These are phyloP conservation scores for Pythium dissimile DNA, from an alignment of 352 stramenopile genomes.

Conservation along the genomic window DNA sequence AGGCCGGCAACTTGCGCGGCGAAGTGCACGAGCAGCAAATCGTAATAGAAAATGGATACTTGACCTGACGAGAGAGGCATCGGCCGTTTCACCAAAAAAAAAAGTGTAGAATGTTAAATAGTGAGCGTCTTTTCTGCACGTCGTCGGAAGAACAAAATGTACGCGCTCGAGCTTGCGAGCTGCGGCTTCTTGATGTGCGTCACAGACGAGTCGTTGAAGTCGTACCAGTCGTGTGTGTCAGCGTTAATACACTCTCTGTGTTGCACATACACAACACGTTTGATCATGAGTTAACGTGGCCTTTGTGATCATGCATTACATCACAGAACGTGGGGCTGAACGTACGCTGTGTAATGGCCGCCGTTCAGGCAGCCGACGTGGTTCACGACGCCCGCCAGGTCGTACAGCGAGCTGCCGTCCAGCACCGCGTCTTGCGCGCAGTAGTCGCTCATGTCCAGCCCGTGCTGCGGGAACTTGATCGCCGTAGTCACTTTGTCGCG, in stretches of 20 bases:
- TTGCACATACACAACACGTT: no score
- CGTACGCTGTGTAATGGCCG: slow-evolving; percentile 83
- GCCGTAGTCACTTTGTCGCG: slow-evolving; percentile 71
- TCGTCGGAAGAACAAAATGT: slow-evolving; percentile 79
- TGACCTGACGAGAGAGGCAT: slow-evolving; percentile 13
- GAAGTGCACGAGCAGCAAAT: slow-evolving; percentile 36
- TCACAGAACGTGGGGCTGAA: neutral
- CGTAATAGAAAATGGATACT: slow-evolving; percentile 33
- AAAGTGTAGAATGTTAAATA: no score
- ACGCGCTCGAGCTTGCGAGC: slow-evolving; percentile 57
- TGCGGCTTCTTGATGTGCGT: slow-evolving; percentile 65
- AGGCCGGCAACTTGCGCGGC: slow-evolving; percentile 29
- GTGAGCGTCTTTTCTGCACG: slow-evolving; percentile 56
- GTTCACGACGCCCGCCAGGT: slow-evolving; percentile 75
- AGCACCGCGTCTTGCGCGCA: slow-evolving; percentile 63
- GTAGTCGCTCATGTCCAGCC: slow-evolving; percentile 67
- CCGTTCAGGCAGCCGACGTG: slow-evolving; percentile 76
- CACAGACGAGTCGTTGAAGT: slow-evolving; percentile 75
- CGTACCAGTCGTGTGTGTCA: slow-evolving; percentile 72
- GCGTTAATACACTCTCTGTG: slow-evolving; percentile 63
- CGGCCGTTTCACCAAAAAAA: no score
- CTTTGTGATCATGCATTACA: no score
- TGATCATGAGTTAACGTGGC: no score
- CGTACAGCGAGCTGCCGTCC: slow-evolving; percentile 67
- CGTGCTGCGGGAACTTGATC: slow-evolving; percentile 56